Base-by-base conservation (phyloP, 345 rosid genomes). In the Cochlearia excelsa region DNA sequence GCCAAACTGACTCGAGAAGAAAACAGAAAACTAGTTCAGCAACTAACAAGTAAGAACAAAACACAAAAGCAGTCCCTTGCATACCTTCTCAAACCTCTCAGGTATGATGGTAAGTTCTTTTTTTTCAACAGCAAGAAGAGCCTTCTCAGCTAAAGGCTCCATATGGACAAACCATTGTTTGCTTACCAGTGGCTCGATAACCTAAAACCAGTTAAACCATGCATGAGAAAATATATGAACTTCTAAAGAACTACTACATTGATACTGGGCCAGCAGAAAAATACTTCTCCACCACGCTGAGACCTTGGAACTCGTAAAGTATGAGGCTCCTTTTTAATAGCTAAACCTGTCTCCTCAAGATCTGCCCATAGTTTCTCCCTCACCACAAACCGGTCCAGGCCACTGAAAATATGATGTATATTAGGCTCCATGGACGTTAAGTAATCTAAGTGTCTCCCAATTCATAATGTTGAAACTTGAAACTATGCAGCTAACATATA, bases 271-370 rank as follows among this genome's bases (percentile, higher is more conserved):
- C 52, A 57, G 54, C 39, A 71, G 55, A 41, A 37, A 71, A 81
- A 6, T 68, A 92, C 98, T 82, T 92, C 98, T 73, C 98, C 98
- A 33, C 98, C 98, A 65, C 98, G 98, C 61, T 92, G 96, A 39
- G 98, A 92, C 70, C 96, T 84, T 44, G 98, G 98, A 75, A 92
- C 84, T 66, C 98, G 64, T 70, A 63, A 75, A 70, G 79, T 88
- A 64, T 86, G 78, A 26, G 84, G 72, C 76, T 84, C 98, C 82
- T 79, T 82, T 70, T 80, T 92, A 46, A 88, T 87, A 64, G 88
- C 98, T 74, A 92, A 74, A 47, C 87, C 88, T 10, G 85, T 86
- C 77, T 92, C 98, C 87, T 81, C 93, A 54, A 92, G 96, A 6
- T 92, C 96, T 54, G 87, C 78, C 98, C 98, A 92, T 44, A 92